phyloP scores from a whole-genome alignment of 805 yeast genomes.

The Nakazawaea laoshanensis region DNA sequence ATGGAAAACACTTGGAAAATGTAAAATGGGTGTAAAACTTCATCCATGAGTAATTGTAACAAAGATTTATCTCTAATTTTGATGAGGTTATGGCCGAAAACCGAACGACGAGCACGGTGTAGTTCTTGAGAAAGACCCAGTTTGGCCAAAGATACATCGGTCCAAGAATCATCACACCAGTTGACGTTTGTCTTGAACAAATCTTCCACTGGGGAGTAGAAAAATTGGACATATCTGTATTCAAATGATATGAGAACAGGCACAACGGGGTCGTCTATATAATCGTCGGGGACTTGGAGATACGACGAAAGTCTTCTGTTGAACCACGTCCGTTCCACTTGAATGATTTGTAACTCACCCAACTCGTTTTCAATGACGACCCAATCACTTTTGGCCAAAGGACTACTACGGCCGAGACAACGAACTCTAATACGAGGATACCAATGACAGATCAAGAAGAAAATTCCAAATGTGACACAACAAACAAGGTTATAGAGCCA shows the following conservation, averaged over 20 bases:
- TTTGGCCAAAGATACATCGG: constrained; percentile 40
- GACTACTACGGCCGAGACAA: constrained; percentile 54
- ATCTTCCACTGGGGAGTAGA: constrained; percentile 83
- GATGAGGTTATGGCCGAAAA: constrained; percentile 73
- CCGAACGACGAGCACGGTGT: constrained; percentile 58
- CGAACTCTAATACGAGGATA: constrained; percentile 66
- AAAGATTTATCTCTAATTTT: constrained; percentile 69
- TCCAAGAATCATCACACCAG: constrained; percentile 85
- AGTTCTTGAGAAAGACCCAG: constrained; percentile 66
- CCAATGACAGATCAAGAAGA: constrained; percentile 77
- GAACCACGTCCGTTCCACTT: constrained; percentile 52
- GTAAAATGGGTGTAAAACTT: constrained; percentile 91
- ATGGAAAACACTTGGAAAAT: constrained; percentile 91
- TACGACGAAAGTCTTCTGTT: constrained; percentile 67
- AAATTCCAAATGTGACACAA: constrained; percentile 56
- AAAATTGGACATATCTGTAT: constrained; percentile 76
- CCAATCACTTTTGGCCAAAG: constrained; percentile 85
- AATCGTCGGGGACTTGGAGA: constrained; percentile 20
- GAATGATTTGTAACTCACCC: constrained; percentile 68
- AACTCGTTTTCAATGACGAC: constrained; percentile 89
- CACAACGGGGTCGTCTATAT: constrained; percentile 45
- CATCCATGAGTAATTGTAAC: constrained; percentile 63
- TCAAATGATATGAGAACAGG: constrained; percentile 65
- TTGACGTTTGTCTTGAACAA: constrained; percentile 73
- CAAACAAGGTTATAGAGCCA: constrained; percentile 46